Percentiles rank a stretch among this genome's conserved stretches.
phyloP scores from a whole-genome alignment of 164 flowering plant genomes.

The Santalum album region DNA sequence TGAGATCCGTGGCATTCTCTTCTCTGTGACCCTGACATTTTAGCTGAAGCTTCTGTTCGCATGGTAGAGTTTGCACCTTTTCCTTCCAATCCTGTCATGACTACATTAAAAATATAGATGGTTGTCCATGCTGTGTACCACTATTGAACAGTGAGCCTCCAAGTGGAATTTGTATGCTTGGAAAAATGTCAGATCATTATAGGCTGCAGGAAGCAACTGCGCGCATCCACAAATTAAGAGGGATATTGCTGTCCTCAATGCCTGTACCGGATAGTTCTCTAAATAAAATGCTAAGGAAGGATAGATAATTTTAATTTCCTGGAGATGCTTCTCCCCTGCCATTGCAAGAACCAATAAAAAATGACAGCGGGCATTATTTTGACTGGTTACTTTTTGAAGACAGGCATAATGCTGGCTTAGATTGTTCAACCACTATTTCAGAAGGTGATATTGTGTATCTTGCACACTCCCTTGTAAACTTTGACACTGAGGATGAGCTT shows the following conservation, averaged over 20 bases:
- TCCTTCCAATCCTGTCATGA: neutral
- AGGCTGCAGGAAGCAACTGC: no score
- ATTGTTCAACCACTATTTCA: neutral
- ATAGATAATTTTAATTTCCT: neutral
- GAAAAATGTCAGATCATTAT: no score
- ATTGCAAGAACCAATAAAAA: neutral
- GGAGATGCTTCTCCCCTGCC: neutral
- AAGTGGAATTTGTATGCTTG: neutral
- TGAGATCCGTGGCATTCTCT: constrained; percentile 5
- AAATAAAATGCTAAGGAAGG: neutral
- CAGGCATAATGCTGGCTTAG: neutral
- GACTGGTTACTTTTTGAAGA: constrained; percentile 3
- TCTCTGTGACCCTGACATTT: constrained; percentile 3
- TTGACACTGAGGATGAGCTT: neutral
- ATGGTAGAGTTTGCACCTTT: constrained; percentile 1
- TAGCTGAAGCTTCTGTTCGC: neutral
- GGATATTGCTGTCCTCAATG: neutral
- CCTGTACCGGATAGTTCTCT: neutral
- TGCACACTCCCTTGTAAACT: constrained; percentile 1
- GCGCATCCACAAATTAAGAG: no score
- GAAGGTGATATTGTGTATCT: constrained; percentile 1
- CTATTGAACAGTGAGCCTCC: neutral
- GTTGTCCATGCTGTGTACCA: neutral
- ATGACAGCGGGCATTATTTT: neutral
- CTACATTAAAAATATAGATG: neutral